These are phyloP conservation scores for Gastrodia elata DNA, from an alignment of 106 monocot genomes.

Conservation along the genomic window DNA sequence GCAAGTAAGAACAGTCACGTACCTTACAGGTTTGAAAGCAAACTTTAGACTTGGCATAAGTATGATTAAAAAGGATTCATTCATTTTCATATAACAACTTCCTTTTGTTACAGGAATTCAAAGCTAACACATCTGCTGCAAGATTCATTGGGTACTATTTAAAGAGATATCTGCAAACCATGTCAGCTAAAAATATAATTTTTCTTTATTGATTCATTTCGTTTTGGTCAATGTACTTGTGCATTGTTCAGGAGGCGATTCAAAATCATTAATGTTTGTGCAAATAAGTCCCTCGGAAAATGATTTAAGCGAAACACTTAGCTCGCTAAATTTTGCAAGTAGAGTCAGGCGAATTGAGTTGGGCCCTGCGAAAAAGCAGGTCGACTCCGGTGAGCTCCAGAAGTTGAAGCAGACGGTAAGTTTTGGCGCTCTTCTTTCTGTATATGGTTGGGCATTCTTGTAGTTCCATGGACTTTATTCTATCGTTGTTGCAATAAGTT, in stretches of 20 bases:
- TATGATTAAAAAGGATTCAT: neutral
- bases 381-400: conserved; percentile 58
- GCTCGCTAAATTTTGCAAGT: conserved; percentile 84
- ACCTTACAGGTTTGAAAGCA: conserved; percentile 47
- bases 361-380: conserved; percentile 78
- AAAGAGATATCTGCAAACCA: neutral
- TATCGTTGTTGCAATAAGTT: neutral
- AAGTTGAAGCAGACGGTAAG: conserved; percentile 70
- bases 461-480: neutral
- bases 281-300: conserved; percentile 86
- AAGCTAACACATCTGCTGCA: conserved; percentile 82
- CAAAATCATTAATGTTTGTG: conserved; percentile 83
- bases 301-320: conserved; percentile 66
- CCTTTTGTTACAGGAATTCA: conserved; percentile 48
- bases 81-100: neutral
- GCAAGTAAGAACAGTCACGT: conserved; percentile 54
- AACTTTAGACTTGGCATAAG: neutral
- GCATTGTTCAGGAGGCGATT: conserved; percentile 57
- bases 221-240: neutral
- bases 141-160: conserved; percentile 66
- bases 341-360: conserved; percentile 70
- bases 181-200: neutral
- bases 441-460: neutral
- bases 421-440: neutral
- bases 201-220: neutral